Evolutionary conservation across 345 rosid species (phyloP).

Genomic region (Chamaenerion angustifolium): DNA sequence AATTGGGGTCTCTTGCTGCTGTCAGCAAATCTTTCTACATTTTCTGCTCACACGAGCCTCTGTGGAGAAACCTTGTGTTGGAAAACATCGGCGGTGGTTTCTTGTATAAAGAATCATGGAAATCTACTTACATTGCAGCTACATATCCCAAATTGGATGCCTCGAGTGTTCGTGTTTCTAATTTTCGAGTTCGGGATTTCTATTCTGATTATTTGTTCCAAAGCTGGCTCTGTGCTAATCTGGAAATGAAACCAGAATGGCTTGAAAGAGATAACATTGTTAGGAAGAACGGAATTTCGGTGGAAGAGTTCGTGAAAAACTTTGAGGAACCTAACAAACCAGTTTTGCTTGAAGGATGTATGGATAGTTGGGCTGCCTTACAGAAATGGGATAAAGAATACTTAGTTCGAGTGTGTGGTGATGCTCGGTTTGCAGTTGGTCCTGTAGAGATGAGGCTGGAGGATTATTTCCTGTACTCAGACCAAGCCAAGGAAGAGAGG

Average conservation of each 20-base stretch:
- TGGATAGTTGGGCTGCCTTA: constrained; percentile 61
- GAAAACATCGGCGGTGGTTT: constrained; percentile 45
- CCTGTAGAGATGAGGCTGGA: constrained; percentile 78
- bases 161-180: constrained; percentile 6
- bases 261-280: constrained; percentile 68
- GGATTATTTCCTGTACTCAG: constrained; percentile 63
- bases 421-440: constrained; percentile 56
- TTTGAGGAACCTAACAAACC: constrained; percentile 88
- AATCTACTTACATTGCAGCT: constrained; percentile 45
- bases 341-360: constrained; percentile 76
- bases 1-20: constrained; percentile 56
- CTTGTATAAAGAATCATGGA: constrained; percentile 61
- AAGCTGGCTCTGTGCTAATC: constrained; percentile 95
- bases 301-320: constrained; percentile 50
- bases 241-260: constrained; percentile 94
- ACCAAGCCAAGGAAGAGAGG: constrained; percentile 70
- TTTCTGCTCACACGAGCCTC: constrained; percentile 58
- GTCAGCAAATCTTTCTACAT: constrained; percentile 71
- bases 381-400: constrained; percentile 65
- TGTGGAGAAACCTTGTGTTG: constrained; percentile 86
- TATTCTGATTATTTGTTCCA: constrained; percentile 86
- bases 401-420: constrained; percentile 38
- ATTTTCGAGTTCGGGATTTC: constrained; percentile 53
- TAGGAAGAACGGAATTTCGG: constrained; percentile 55
- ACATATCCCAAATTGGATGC: constrained; percentile 23